phyloP scores from a whole-genome alignment of 345 rosid genomes.

The Cardiospermum halicacabum region DNA sequence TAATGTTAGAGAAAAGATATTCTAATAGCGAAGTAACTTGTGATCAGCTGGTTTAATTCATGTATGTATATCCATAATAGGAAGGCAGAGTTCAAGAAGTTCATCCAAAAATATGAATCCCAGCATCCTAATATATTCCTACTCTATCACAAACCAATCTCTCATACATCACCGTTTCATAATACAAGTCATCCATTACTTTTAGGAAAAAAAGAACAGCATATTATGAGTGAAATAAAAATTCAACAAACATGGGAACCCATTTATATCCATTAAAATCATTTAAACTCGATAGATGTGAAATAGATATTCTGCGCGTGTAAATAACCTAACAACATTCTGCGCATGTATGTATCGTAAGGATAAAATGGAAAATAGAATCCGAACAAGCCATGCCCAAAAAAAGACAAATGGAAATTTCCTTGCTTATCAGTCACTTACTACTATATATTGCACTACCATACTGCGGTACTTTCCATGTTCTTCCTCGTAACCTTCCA shows the following conservation, averaged over 20 bases:
- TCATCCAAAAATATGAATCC: neutral
- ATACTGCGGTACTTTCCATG: conserved; percentile 67
- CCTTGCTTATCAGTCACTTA: conserved; percentile 19
- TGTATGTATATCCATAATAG: neutral
- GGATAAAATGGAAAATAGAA: neutral
- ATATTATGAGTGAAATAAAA: neutral
- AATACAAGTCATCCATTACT: neutral
- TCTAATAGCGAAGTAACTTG: neutral
- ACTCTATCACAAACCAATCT: neutral
- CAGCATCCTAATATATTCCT: neutral
- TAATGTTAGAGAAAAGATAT: conserved; percentile 7
- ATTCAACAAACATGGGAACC: neutral
- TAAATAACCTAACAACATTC: too few relatives aligned
- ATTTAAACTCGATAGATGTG: neutral
- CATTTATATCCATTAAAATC: neutral
- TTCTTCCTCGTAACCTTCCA: conserved; percentile 79
- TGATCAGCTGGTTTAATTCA: neutral
- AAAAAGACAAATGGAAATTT: neutral
- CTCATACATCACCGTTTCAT: neutral
- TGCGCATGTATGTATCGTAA: neutral
- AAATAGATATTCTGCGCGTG: too few relatives aligned
- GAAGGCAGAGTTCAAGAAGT: neutral
- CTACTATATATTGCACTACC: conserved; percentile 71
- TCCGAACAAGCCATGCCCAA: conserved; percentile 1
- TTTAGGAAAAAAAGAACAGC: neutral